Percentiles rank a stretch among this genome's conserved stretches.
phyloP scores from a whole-genome alignment of 2,329 filamentous ascomycete genomes.

The Emericellopsis cladophorae region DNA sequence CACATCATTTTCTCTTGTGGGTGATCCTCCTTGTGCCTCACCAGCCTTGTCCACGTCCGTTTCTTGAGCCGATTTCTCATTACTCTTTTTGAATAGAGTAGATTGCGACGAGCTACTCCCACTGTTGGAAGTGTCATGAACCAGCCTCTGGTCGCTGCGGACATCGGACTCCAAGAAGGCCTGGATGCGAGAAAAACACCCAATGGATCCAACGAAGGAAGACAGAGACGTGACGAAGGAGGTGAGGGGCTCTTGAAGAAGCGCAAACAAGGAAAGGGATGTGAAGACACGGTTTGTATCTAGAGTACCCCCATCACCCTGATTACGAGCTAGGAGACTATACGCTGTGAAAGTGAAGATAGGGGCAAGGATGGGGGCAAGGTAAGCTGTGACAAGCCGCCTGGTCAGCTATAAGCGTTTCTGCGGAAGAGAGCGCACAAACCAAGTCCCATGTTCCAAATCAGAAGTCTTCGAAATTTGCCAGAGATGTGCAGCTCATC shows the following conservation, averaged over 20 bases:
- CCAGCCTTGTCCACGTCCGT: neutral
- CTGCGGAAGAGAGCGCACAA: neutral
- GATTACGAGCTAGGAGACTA: constrained; percentile 3
- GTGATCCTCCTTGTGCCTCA: neutral
- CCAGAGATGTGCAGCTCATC: constrained; percentile 8
- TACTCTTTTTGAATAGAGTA: neutral
- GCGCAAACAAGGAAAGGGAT: constrained; percentile 10
- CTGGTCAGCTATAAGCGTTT: too few species aligned
- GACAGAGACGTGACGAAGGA: constrained; percentile 9
- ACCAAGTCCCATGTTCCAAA: constrained; percentile 9
- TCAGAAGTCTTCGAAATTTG: constrained; percentile 9
- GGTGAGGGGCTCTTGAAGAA: constrained; percentile 9
- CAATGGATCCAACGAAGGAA: constrained; percentile 9
- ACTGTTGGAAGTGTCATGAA: neutral
- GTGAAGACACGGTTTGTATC: constrained; percentile 9
- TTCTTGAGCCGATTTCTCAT: neutral
- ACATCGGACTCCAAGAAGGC: constrained; percentile 3
- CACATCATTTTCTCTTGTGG: neutral
- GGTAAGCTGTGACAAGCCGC: constrained; percentile 2
- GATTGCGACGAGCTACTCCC: neutral
- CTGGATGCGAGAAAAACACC: constrained; percentile 11
- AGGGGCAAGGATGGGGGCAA: constrained; percentile 5
- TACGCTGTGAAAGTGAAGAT: constrained; percentile 3
- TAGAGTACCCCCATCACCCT: constrained; percentile 4
- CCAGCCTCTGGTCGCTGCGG: neutral